Evolutionary conservation across 176 grass and related monocot species (phyloP).

Genomic region (Carex kokanica): DNA sequence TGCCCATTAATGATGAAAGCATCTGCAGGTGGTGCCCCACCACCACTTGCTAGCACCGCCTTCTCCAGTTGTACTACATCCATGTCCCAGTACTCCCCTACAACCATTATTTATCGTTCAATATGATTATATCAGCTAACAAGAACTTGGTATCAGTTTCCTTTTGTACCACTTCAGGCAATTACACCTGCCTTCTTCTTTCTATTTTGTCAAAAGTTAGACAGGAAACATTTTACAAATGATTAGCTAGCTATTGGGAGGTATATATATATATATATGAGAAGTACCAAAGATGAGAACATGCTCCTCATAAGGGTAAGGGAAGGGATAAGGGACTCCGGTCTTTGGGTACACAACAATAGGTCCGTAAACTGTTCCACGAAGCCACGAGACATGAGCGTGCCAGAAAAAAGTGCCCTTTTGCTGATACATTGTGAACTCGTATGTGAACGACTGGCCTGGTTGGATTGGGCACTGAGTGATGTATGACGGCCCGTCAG

Average conservation of each 20-base stretch:
- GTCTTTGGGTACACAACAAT: constrained; percentile 56
- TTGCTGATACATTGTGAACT: constrained; percentile 45
- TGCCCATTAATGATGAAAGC: constrained; percentile 45
- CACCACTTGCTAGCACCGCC: constrained; percentile 26
- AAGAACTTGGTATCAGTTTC: constrained; percentile 26
- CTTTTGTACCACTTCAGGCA: constrained; percentile 30
- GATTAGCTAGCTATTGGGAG: not conserved
- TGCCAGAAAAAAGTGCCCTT: constrained; percentile 64
- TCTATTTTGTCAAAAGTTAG: too few relatives aligned
- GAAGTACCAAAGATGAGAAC: constrained; percentile 35
- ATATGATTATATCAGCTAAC: not conserved
- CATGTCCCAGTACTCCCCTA: constrained; percentile 29
- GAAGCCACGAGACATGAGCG: constrained; percentile 34
- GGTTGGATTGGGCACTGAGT: constrained; percentile 40
- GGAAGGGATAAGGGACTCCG: constrained; percentile 31
- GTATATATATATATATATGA: too few relatives aligned
- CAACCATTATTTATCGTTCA: not conserved
- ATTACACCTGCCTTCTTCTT: not conserved
- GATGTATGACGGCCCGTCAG: constrained; percentile 27
- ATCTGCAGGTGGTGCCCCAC: constrained; percentile 19
- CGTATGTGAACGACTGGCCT: constrained; percentile 28
- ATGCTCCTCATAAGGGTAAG: constrained; percentile 38
- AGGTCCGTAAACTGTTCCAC: constrained; percentile 56
- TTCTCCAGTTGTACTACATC: constrained; percentile 22
- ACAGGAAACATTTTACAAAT: not conserved